Evolutionary conservation across 1,284 basidiomycete genomes (phyloP), one percentile per base, ranked within the genome.

Genomic region (Rhodotorula sp.): DNA sequence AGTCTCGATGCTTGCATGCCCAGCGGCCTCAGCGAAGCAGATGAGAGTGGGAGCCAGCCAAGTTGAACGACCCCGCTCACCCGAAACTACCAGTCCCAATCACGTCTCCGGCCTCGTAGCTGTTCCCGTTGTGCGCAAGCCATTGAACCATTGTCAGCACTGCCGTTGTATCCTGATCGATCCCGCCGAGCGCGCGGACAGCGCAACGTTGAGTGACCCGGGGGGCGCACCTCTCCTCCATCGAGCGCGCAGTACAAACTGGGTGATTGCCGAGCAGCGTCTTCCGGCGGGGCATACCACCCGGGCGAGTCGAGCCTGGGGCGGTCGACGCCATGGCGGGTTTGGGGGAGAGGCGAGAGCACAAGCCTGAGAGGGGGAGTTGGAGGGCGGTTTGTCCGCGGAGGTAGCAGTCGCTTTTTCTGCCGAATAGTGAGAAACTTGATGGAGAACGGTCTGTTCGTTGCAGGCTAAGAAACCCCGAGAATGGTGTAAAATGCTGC

Each of bases 31-130:
- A 44, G 19, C 39, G 39, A 13, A 44, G 52, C 29, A 13, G 30
- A 17, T 27, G 36, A n/a, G 11, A 39, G n/a, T 29, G 52, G 36
- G 29, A 44, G 30, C 1, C 20, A 13, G 7, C 22, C 19, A 32
- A 39, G 34, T 54, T 54, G 52, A 59, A 51, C 30, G 57, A 57
- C 11, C 11, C 19, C 29, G 24, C 73, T 36, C 32, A 73, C 72
- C 95, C 94, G 83, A 98, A 99, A 17, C 91, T 92, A n/a, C 94
- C 94, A 76, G 94, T 95, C 11, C 95, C 94, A 65, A 99, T 95
- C 71, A 95, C 85, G 75, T 94, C 92, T 59, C 94, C 84, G 8
- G 91, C 84, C 74, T 94, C 92, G 79, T 95, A 96, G 67, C 87
- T 85, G 73, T 89, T 87, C 19, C 54, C n/a, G 20, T 17, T 15